These are phyloP conservation scores for Diaporthe sp. DNA, from an alignment of 2,329 filamentous ascomycete genomes.

Conservation along the genomic window DNA sequence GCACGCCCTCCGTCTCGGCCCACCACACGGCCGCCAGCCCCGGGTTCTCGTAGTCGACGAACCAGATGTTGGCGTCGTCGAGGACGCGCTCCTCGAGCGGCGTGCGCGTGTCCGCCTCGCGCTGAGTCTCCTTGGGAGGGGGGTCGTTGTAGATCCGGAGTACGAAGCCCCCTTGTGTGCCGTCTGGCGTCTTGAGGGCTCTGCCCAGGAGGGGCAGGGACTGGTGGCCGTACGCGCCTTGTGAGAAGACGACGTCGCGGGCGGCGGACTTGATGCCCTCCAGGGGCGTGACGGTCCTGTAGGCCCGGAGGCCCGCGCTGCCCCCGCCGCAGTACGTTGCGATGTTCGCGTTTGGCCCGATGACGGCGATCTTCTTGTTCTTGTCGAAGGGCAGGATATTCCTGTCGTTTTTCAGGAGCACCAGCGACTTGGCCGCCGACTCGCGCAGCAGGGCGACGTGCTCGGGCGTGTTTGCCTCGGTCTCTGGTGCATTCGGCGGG, in stretches of 20 bases:
- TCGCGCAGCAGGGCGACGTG: conserved; percentile 63
- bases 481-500: conserved; percentile 44
- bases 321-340: conserved; percentile 51
- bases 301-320: conserved; percentile 50
- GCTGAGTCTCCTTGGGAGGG: background rate
- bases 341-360: conserved; percentile 66
- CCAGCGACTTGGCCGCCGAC: conserved; percentile 71
- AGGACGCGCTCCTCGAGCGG: conserved; percentile 44
- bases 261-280: conserved; percentile 47
- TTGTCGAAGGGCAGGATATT: conserved; percentile 65
- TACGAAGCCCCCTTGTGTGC: conserved; percentile 43
- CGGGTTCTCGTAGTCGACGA: conserved; percentile 47
- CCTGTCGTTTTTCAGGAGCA: conserved; percentile 75
- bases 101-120: conserved; percentile 22
- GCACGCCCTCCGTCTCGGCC: conserved; percentile 44
- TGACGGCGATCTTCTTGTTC: conserved; percentile 60
- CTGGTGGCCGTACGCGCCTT: conserved; percentile 49
- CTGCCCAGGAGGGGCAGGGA: conserved; percentile 50
- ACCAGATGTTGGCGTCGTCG: conserved; percentile 45
- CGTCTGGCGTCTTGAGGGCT: conserved; percentile 44
- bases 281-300: conserved; percentile 50
- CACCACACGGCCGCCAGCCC: conserved; percentile 45
- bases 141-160: conserved; percentile 48
- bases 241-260: conserved; percentile 44
- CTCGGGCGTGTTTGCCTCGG: conserved; percentile 48